Conservation (phyloP, 1,284 basidiomycete genomes). For the Heterobasidion parviporum region DNA sequence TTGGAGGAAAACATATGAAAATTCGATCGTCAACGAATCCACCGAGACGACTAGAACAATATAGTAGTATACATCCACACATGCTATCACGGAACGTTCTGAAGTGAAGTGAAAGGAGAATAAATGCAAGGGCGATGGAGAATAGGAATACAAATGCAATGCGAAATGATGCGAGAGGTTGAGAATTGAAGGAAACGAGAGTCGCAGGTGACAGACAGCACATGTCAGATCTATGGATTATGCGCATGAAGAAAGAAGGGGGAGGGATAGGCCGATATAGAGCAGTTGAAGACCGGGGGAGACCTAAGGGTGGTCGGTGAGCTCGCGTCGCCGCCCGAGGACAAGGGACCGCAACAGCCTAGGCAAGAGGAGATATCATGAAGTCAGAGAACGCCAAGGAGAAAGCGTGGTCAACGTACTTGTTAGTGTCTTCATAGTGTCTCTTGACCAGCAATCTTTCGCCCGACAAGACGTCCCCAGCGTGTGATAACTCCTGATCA, state of each 20-base stretch:
- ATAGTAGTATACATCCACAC: neutral
- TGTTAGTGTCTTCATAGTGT: conserved; percentile 1
- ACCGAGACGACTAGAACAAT: too few species aligned
- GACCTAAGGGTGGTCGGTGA: neutral
- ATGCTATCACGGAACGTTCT: neutral
- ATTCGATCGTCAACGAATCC: too few species aligned
- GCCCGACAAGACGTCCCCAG: neutral
- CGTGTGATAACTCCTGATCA: neutral
- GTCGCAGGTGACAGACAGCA: too few species aligned
- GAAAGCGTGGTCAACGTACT: neutral
- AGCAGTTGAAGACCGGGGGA: neutral
- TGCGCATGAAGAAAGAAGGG: neutral
- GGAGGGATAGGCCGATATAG: too few species aligned
- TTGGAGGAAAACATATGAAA: too few species aligned
- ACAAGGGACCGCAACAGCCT: neutral
- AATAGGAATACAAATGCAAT: neutral
- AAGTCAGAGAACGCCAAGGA: neutral
- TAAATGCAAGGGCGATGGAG: too few species aligned
- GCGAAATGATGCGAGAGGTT: neutral
- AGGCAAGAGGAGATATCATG: neutral
- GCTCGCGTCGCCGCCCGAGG: neutral
- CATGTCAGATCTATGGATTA: neutral
- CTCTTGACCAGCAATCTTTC: neutral
- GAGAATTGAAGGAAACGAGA: too few species aligned
- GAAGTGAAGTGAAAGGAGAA: too few species aligned